Evolutionary conservation across 139 green algal genomes (phyloP), one percentile per base, ranked within the genome.

Genomic region (Closterium sp.): DNA sequence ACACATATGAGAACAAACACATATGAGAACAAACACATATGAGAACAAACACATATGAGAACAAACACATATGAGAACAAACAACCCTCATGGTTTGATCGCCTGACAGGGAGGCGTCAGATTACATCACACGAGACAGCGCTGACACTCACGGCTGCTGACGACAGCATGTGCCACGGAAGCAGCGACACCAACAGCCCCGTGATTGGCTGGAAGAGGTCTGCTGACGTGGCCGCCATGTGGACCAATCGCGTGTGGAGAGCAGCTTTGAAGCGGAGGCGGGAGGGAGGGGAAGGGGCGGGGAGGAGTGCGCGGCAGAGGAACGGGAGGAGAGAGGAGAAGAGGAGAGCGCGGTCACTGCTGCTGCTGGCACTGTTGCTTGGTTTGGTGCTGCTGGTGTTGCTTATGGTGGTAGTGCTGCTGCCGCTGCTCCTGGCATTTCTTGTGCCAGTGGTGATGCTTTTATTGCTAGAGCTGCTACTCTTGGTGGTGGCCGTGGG

Each of bases 241-340:
- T 33, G 31, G 28, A 32, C 69, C n/a, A 23, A 25, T 28, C 69
- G 36, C 43, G 7, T 33, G 92, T 94, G 93, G 98, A 98, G 88
- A 98, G 92, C 87, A 97, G 89, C 85, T 97, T 93, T 92, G 96
- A 92, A n/a, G 95, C 94, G 23, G 90, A 34, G 89, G 35, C 90
- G 76, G 32, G 85, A 34, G 23, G 23, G 66, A 5, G n/a, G 83
- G 30, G 30, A 33, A 23, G 83, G 30, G 83, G 83, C 30, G 76
- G 94, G 90, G 2, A 93, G 95, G 84, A 95, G 94, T 28, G 91
- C 31, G 10, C 95, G 92, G 2, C 97, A 94, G 93, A 99, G 89
- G 91, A 96, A 96, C 28, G 83, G 83, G 30, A 34, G 4, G 99
- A 99, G 92, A 96, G 55, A 76, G 55, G 55, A 76, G 55, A 76